phyloP scores from a whole-genome alignment of 495 filamentous ascomycete species.

The Xylaria longipes region DNA sequence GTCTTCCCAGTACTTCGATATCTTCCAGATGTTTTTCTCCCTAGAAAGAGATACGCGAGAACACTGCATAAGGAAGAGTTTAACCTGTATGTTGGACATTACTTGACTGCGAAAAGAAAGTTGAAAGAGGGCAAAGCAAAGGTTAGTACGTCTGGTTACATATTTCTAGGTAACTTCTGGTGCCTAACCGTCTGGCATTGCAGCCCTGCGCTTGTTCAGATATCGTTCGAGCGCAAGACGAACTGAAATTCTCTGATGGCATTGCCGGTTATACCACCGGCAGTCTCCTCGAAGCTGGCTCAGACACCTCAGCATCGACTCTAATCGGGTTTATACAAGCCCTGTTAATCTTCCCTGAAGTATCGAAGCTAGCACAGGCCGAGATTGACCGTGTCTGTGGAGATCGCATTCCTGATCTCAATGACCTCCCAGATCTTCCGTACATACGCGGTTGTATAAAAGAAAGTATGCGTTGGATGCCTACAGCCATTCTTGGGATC shows the following conservation, averaged over 20 bases:
- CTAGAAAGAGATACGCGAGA: constrained; percentile 37
- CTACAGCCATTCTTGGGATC: constrained; percentile 57
- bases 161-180: not conserved
- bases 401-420: constrained; percentile 51
- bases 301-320: constrained; percentile 57
- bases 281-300: constrained; percentile 55
- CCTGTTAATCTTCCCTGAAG: constrained; percentile 15
- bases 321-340: constrained; percentile 41
- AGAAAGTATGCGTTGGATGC: constrained; percentile 61
- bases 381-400: constrained; percentile 26
- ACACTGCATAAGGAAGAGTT: constrained; percentile 40
- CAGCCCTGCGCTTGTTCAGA: constrained; percentile 30
- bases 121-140: constrained; percentile 41
- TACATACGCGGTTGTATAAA: constrained; percentile 56
- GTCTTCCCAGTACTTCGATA: constrained; percentile 50
- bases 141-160: constrained; percentile 7
- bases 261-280: constrained; percentile 39
- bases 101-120: constrained; percentile 45
- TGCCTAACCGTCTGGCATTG: not conserved
- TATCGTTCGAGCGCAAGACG: constrained; percentile 32
- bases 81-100: constrained; percentile 47
- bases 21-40: constrained; percentile 52
- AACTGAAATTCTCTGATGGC: constrained; percentile 31
- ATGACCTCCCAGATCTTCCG: constrained; percentile 53
- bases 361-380: not conserved